These are phyloP conservation scores for Nematocida homosporus DNA, from an alignment of 371 early-diverging fungal genomes.

Conservation along the genomic window DNA sequence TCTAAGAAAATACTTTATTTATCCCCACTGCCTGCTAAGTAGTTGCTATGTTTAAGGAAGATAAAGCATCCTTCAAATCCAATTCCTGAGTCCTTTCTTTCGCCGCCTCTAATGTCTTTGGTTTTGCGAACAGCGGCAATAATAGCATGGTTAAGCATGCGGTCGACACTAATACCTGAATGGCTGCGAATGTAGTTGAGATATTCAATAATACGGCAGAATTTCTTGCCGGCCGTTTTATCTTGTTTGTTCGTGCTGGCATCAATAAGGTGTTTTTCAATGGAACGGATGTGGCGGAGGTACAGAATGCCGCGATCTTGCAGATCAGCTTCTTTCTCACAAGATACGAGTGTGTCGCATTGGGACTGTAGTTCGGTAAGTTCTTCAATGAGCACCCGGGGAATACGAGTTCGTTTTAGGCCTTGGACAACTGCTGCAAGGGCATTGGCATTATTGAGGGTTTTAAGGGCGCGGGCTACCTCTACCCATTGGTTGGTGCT, in stretches of 20 bases:
- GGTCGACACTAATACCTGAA: not conserved
- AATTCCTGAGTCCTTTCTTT: not conserved
- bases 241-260: conserved; percentile 41
- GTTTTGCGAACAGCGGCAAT: not conserved
- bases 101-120: conserved; percentile 17
- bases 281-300: conserved; percentile 14
- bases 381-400: conserved; percentile 31
- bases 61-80: conserved; percentile 39
- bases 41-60: conserved; percentile 35
- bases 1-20: conserved; percentile 52
- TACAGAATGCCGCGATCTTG: conserved; percentile 15
- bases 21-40: not conserved
- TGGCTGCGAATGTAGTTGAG: conserved; percentile 31
- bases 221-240: conserved; percentile 24
- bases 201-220: conserved; percentile 45
- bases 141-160: conserved; percentile 45
- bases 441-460: conserved; percentile 5
- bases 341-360: not conserved
- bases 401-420: conserved; percentile 6
- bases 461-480: not conserved
- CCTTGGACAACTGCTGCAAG: not conserved
- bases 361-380: not conserved
- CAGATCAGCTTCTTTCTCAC: conserved; percentile 12
- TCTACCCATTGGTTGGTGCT: not conserved
- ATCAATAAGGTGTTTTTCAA: conserved; percentile 53